These are phyloP conservation scores for Melanomma pulvis-pyrius DNA, from an alignment of 495 filamentous ascomycete species.

Conservation along the genomic window DNA sequence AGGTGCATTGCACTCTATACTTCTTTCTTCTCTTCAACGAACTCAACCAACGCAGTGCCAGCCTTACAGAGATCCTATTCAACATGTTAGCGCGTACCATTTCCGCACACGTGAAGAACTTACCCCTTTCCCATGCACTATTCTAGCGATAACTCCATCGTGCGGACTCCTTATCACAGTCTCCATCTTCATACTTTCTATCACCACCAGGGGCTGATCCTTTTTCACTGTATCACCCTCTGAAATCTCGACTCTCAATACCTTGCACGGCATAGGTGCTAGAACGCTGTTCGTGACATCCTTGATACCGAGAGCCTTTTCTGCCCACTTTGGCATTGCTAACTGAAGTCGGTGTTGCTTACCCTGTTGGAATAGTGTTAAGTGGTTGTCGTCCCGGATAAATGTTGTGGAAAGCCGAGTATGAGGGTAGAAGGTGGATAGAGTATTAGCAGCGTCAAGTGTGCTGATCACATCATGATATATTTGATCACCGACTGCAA, in stretches of 20 bases:
- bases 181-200: slow-evolving; percentile 99
- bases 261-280: slow-evolving; percentile 94
- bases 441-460: slow-evolving; percentile 45
- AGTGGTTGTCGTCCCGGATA: slow-evolving; percentile 66
- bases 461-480: slow-evolving; percentile 54
- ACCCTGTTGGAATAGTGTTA: slow-evolving; percentile 84
- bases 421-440: slow-evolving; percentile 58
- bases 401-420: slow-evolving; percentile 81
- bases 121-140: slow-evolving; percentile 88
- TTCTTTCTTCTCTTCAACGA: slow-evolving; percentile 28
- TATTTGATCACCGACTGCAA: slow-evolving; percentile 58
- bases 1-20: no score
- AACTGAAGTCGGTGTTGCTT: slow-evolving; percentile 71
- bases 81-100: not conserved
- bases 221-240: slow-evolving; percentile 82
- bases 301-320: slow-evolving; percentile 81
- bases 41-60: slow-evolving; percentile 40
- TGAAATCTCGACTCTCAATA: slow-evolving; percentile 78
- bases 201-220: slow-evolving; percentile 87
- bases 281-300: slow-evolving; percentile 80
- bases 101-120: slow-evolving; percentile 45
- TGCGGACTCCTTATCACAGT: slow-evolving; percentile 92
- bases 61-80: slow-evolving; percentile 40
- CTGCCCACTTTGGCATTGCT: slow-evolving; percentile 75
- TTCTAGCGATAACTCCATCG: slow-evolving; percentile 73